phyloP scores from a whole-genome alignment of 768 basidiomycete genomes.

The Naganishia onofrii region DNA sequence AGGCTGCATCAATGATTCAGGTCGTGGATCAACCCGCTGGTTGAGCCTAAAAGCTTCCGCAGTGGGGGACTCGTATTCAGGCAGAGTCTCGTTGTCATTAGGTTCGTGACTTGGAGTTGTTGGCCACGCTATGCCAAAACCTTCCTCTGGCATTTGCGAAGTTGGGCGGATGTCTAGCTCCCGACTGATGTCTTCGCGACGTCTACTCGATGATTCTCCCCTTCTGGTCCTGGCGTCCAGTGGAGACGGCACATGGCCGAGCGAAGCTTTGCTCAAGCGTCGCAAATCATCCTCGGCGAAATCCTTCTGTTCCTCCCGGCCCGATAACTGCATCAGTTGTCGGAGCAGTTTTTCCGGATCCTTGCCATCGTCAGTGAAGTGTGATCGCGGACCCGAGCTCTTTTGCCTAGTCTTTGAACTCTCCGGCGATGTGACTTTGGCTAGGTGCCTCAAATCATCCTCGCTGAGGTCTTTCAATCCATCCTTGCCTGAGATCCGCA shows the following conservation, averaged over 20 bases:
- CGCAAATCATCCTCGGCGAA: background rate
- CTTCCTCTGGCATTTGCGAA: background rate
- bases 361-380: too few relatives aligned
- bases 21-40: background rate
- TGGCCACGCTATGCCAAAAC: constrained; percentile 10
- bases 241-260: background rate
- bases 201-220: background rate
- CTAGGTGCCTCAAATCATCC: too few relatives aligned
- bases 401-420: too few relatives aligned
- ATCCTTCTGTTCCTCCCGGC: background rate
- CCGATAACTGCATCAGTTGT: background rate
- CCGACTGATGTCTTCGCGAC: background rate
- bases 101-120: constrained; percentile 4
- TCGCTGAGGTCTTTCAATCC: too few relatives aligned
- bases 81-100: background rate
- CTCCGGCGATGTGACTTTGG: too few relatives aligned
- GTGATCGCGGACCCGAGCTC: too few relatives aligned
- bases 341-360: background rate
- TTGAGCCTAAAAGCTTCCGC: background rate
- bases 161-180: background rate
- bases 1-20: background rate
- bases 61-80: constrained; percentile 12
- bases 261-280: background rate
- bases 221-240: background rate
- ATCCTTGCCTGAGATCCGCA: too few relatives aligned